Evolutionary conservation across 192 early-diverging fungal genomes (phyloP).

Genomic region (Podochytrium sp.): DNA sequence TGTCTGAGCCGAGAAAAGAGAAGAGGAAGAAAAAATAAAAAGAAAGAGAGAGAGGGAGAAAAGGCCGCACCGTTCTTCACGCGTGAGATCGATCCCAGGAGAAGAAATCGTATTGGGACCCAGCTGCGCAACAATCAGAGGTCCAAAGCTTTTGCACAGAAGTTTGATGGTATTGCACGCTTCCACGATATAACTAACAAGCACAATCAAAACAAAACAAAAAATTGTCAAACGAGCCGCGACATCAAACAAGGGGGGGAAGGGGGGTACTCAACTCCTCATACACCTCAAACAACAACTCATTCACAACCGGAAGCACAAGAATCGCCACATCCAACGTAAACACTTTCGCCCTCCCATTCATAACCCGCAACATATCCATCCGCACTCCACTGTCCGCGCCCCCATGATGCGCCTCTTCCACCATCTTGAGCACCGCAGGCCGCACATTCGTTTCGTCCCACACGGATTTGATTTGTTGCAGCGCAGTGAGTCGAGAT

Average conservation of each 20-base stretch:
- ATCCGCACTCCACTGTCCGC: constrained; percentile 45
- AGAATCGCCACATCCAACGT: constrained; percentile 47
- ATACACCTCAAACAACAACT: constrained; percentile 57
- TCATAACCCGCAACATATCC: constrained; percentile 50
- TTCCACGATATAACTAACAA: constrained; percentile 47
- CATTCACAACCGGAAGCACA: constrained; percentile 48
- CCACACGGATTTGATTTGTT: constrained; percentile 44
- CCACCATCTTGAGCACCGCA: constrained; percentile 40
- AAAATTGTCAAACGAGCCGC: background rate
- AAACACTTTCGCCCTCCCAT: constrained; percentile 46
- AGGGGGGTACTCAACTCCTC: constrained; percentile 51
- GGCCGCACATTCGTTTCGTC: constrained; percentile 46
- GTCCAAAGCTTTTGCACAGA: constrained; percentile 42
- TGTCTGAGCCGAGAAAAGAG: background rate
- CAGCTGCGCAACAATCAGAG: constrained; percentile 43
- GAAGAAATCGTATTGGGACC: constrained; percentile 15
- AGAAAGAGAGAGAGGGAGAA: background rate
- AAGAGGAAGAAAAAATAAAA: background rate
- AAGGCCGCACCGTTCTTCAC: constrained; percentile 43
- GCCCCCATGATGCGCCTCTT: constrained; percentile 4
- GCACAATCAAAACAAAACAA: background rate
- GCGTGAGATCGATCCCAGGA: constrained; percentile 44
- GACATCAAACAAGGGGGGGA: background rate
- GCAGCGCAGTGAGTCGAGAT: constrained; percentile 37
- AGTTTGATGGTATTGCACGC: constrained; percentile 52